Evolutionary conservation across 768 basidiomycete genomes (phyloP).

Genomic region (Calvatia gigantea): DNA sequence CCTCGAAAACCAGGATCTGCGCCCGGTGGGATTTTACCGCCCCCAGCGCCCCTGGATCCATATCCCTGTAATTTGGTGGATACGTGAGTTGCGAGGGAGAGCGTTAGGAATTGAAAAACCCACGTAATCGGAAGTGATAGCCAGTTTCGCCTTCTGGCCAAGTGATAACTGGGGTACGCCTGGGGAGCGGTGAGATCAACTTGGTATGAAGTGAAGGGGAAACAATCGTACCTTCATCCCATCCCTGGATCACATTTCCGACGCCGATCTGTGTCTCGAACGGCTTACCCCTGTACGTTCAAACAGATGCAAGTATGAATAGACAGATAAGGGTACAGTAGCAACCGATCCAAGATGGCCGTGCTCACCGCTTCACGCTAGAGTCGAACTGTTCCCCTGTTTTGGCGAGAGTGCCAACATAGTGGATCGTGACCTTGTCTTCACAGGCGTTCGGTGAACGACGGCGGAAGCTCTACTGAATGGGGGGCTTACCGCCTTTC

Average conservation of each 20-base stretch:
- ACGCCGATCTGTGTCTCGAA: background rate
- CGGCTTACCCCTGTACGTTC: background rate
- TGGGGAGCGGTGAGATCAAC: slow-evolving; percentile 22
- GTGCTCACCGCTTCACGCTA: slow-evolving; percentile 65
- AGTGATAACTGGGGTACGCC: slow-evolving; percentile 75
- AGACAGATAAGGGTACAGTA: background rate
- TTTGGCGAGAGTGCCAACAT: slow-evolving; percentile 66
- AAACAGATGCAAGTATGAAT: background rate
- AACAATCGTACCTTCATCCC: slow-evolving; percentile 3
- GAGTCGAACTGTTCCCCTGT: slow-evolving; percentile 67
- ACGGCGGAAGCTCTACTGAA: too few relatives aligned
- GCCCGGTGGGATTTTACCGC: slow-evolving; percentile 69
- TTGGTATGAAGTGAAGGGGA: too few relatives aligned
- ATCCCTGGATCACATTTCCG: background rate
- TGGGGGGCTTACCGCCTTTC: slow-evolving; percentile 55
- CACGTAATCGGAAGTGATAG: slow-evolving; percentile 72
- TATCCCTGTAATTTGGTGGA: slow-evolving; percentile 49
- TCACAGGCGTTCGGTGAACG: too few relatives aligned
- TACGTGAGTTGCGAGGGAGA: too few relatives aligned
- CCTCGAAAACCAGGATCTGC: slow-evolving; percentile 75
- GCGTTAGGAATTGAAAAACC: too few relatives aligned
- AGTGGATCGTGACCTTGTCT: slow-evolving; percentile 77
- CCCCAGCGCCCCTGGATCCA: slow-evolving; percentile 70
- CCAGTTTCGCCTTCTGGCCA: slow-evolving; percentile 71
- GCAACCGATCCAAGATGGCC: background rate